Percentiles rank a stretch among this genome's conserved stretches.
Evolutionary conservation across 2,329 filamentous ascomycete genomes (phyloP).

Genomic region (Cordyceps farinosa): DNA sequence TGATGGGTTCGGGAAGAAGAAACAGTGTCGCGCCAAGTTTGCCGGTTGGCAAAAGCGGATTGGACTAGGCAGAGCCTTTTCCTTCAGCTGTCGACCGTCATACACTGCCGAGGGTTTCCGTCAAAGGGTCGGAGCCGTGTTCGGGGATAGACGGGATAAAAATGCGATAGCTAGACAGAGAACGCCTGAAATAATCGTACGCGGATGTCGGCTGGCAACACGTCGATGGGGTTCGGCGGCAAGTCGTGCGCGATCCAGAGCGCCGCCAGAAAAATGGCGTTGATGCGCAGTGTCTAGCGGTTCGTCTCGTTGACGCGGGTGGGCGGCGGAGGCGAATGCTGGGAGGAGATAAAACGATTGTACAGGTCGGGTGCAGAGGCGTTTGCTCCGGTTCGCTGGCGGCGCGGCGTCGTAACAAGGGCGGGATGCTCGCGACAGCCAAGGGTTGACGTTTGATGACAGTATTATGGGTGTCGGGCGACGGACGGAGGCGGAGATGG

Average conservation of each 20-base stretch:
- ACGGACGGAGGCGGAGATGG: constrained; percentile 15
- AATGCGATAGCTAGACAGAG: neutral
- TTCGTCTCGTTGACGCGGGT: constrained; percentile 12
- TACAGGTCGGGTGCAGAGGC: neutral
- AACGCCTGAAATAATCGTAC: neutral
- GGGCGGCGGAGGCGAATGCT: neutral
- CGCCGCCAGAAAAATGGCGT: constrained; percentile 5
- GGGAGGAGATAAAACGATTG: constrained; percentile 5
- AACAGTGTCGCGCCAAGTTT: constrained; percentile 17
- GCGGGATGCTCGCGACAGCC: constrained; percentile 13
- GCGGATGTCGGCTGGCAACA: neutral
- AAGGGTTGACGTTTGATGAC: constrained; percentile 17
- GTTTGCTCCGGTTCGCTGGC: neutral
- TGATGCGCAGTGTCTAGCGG: constrained; percentile 6
- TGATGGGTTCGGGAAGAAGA: neutral
- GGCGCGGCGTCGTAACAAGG: constrained; percentile 12
- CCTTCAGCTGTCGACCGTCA: constrained; percentile 19
- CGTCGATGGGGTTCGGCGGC: neutral
- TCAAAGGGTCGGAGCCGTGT: constrained; percentile 6
- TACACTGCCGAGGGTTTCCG: constrained; percentile 15
- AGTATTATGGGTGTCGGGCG: constrained; percentile 14
- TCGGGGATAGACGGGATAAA: neutral
- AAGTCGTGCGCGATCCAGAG: constrained; percentile 1
- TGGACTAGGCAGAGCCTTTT: constrained; percentile 17
- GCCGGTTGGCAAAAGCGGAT: constrained; percentile 17